Percentiles rank a stretch among this genome's conserved stretches.
These are phyloP conservation scores for Fusarium bulbicola DNA, from an alignment of 2,329 filamentous ascomycete species.

Conservation along the genomic window DNA sequence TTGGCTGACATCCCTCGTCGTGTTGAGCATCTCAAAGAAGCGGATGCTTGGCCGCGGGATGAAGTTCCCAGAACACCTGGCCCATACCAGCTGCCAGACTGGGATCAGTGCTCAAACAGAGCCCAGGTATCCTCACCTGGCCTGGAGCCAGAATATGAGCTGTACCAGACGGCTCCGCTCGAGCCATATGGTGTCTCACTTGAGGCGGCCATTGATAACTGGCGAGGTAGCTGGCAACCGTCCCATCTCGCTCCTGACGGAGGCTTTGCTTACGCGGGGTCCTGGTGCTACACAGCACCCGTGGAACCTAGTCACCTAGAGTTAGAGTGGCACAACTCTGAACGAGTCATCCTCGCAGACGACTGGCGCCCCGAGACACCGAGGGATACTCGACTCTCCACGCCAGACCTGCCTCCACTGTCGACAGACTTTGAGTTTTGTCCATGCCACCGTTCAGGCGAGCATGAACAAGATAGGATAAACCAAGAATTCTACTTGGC, in stretches of 20 bases:
- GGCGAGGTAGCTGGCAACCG: not conserved
- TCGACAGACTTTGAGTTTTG: constrained; percentile 40
- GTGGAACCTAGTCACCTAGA: not conserved
- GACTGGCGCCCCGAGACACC: constrained; percentile 31
- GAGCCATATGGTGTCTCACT: constrained; percentile 12
- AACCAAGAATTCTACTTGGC: constrained; percentile 36
- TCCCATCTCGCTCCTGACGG: not conserved
- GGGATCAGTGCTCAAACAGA: not conserved
- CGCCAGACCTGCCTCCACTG: constrained; percentile 35
- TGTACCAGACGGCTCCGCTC: not conserved
- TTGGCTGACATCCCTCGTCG: not conserved
- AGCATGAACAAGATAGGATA: constrained; percentile 26
- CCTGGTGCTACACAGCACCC: constrained; percentile 28
- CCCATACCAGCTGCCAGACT: not conserved
- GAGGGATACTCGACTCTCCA: constrained; percentile 28
- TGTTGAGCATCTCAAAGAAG: not conserved
- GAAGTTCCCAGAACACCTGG: constrained; percentile 7
- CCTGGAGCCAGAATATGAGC: not conserved
- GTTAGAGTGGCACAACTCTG: not conserved
- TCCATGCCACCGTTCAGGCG: constrained; percentile 13
- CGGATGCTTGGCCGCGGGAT: not conserved
- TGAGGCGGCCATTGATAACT: not conserved
- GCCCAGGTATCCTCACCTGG: not conserved
- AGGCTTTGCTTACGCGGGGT: constrained; percentile 27
- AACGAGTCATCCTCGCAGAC: not conserved